A percentile compares a stretch with the other conserved stretches of the same genome.
phyloP scores from a whole-genome alignment of 257 asterid species.

The Fraxinus anomala region DNA sequence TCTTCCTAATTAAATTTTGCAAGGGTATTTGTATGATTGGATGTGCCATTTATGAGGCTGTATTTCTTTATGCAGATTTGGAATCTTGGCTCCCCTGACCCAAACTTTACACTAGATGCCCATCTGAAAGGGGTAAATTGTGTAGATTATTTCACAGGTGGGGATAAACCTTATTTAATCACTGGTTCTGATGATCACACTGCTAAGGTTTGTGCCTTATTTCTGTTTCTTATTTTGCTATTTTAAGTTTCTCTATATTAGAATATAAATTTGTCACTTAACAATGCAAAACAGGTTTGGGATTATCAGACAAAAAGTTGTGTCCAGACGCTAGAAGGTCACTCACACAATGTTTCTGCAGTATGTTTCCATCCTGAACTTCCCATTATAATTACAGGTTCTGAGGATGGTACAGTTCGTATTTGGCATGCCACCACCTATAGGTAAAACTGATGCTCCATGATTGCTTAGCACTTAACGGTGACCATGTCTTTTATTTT shows the following conservation, averaged over 20 bases:
- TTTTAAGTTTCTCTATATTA: conserved; percentile 15
- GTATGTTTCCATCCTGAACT: conserved; percentile 99
- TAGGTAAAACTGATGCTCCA: conserved; percentile 47
- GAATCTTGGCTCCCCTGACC: conserved; percentile 99
- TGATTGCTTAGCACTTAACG: conserved; percentile 18
- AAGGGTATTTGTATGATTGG: not conserved
- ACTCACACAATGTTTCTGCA: conserved; percentile 97
- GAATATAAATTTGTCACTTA: conserved; percentile 20
- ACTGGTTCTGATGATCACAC: conserved; percentile 99
- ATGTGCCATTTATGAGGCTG: conserved; percentile 6
- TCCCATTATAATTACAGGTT: conserved; percentile 95
- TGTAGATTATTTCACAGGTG: conserved; percentile 97
- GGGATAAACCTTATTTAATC: conserved; percentile 91
- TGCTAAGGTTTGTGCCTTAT: conserved; percentile 70
- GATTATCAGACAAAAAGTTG: conserved; percentile 98
- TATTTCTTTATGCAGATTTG: conserved; percentile 64
- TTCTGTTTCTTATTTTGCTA: conserved; percentile 23
- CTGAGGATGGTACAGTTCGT: conserved; percentile 99
- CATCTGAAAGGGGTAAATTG: conserved; percentile 96
- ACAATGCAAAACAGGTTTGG: conserved; percentile 75
- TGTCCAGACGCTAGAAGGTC: conserved; percentile 96
- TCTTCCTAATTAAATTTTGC: conserved; percentile 7
- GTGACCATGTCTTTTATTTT: not conserved
- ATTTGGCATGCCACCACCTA: conserved; percentile 98
- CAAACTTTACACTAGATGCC: conserved; percentile 97